A percentile compares a stretch with the other conserved stretches of the same genome.
Conservation (phyloP, 805 yeast species). For the Ogataea pignaliae region DNA sequence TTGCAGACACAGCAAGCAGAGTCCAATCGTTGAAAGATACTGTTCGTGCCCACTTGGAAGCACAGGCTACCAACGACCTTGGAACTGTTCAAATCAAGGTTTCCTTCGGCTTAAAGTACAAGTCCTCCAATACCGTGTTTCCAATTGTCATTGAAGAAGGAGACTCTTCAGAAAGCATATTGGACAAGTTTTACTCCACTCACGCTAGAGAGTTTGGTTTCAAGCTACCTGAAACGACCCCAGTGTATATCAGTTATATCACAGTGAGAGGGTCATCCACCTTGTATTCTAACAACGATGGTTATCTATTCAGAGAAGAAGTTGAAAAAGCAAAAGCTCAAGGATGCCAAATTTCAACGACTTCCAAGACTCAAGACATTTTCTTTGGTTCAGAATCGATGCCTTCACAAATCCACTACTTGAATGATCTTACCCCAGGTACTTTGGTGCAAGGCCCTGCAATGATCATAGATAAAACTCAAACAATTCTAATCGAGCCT, state of each 20-base stretch:
- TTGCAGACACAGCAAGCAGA: constrained; percentile 27
- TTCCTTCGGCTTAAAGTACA: constrained; percentile 29
- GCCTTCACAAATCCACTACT: constrained; percentile 28
- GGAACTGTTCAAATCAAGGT: constrained; percentile 69
- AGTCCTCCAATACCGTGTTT: constrained; percentile 40
- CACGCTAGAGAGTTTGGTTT: constrained; percentile 76
- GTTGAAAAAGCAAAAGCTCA: background rate
- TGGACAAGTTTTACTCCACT: constrained; percentile 41
- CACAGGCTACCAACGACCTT: constrained; percentile 48
- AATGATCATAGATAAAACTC: constrained; percentile 31
- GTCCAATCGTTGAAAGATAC: constrained; percentile 32
- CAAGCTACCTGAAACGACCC: constrained; percentile 22
- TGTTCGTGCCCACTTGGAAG: constrained; percentile 37
- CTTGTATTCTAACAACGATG: constrained; percentile 2
- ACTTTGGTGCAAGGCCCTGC: constrained; percentile 34
- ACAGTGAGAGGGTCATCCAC: constrained; percentile 3
- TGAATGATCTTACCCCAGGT: constrained; percentile 29
- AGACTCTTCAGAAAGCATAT: constrained; percentile 31
- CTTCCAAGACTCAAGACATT: constrained; percentile 16
- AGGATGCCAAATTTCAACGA: background rate
- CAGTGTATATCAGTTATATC: constrained; percentile 2
- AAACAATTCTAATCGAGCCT: constrained; percentile 37
- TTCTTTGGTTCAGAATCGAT: constrained; percentile 24
- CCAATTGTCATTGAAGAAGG: constrained; percentile 24
- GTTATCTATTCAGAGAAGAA: constrained; percentile 1